Base-by-base conservation (phyloP, 2,329 filamentous ascomycete genomes). In the Diaporthe citriasiana region DNA sequence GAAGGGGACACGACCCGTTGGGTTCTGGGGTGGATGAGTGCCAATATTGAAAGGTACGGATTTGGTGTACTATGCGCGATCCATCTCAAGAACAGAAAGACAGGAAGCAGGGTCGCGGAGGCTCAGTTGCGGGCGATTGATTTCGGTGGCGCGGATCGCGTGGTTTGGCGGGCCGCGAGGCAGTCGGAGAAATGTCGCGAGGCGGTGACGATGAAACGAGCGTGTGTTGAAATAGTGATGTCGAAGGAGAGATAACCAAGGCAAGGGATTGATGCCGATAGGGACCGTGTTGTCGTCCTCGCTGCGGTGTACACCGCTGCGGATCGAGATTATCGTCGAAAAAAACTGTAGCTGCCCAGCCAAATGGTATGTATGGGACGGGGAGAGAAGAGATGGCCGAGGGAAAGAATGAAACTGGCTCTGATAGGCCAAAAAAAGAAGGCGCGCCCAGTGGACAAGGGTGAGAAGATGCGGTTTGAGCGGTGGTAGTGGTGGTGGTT, bases 71-170 rank as follows among this genome's bases (percentile, higher is more conserved):
- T 74, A 75, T 66, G 69, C 68, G 74, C 27, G 40, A 59, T 75
- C 74, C 74, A 75, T 75, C 51, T 70, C 74, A 74, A 51, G 45
- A 30, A 25, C 63, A 68, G 22, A 68, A 68, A 35, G 47, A 40
- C 38, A 8, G 33, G 47, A 25, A 22, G 55, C 51, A 47, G 35
- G 27, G 65, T 53, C 42, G n/a, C 53, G 19, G 57, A 50, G 33
- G 55, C 60, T 70, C 59, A 45, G 30, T 59, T 25, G 59, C 57
- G 53, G 35, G 53, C 40, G 63, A n/a, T 51, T 45, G 45, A 35
- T 50, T 25, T 51, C 60, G 42, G 25, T 57, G 17, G 50, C 22
- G 51, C 68, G 42, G 42, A 30, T 35, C 35, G 72, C 50, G 51
- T 53, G 22, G 60, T 57, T 22, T 33, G 25, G 53, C 4, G 33